Conservation (phyloP, 352 stramenopile species). For the Phytophthora pinifolia region DNA sequence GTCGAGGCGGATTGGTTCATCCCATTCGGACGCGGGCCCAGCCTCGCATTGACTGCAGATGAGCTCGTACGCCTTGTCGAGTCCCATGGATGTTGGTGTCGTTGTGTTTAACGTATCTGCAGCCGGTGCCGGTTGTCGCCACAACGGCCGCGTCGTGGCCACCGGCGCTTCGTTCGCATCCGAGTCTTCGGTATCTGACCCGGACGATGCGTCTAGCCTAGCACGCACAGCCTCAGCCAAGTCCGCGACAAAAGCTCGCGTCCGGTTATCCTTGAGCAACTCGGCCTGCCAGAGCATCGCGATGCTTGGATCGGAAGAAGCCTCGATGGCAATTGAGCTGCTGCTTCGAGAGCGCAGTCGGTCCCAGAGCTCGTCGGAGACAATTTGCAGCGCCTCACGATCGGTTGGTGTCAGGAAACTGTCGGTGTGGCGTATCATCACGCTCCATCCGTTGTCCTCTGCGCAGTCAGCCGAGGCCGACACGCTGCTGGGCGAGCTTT, state of each 20-base stretch:
- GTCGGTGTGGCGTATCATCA: conserved; percentile 28
- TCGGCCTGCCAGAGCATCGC: conserved; percentile 44
- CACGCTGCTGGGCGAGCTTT: conserved; percentile 1
- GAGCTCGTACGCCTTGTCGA: conserved; percentile 48
- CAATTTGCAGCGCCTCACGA: conserved; percentile 33
- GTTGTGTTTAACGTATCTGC: background rate
- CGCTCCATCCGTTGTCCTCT: conserved; percentile 22
- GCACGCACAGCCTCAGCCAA: conserved; percentile 52
- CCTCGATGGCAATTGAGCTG: conserved; percentile 1
- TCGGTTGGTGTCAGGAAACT: conserved; percentile 56
- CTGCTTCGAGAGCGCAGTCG: conserved; percentile 25
- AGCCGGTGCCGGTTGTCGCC: conserved; percentile 13
- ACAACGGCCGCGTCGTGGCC: conserved; percentile 12
- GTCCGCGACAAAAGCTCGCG: conserved; percentile 47
- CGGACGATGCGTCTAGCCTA: conserved; percentile 40
- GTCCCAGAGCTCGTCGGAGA: conserved; percentile 33
- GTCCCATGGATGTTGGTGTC: conserved; percentile 16
- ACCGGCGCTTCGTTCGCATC: conserved; percentile 33
- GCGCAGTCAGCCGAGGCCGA: background rate
- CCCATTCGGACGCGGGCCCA: conserved; percentile 26
- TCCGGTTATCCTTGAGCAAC: conserved; percentile 53
- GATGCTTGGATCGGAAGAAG: conserved; percentile 18
- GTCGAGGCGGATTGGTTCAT: conserved; percentile 70
- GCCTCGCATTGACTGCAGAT: conserved; percentile 47
- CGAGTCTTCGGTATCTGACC: conserved; percentile 47